Conservation (phyloP, 148 eudicot genomes). For the Bassia scoparia region DNA sequence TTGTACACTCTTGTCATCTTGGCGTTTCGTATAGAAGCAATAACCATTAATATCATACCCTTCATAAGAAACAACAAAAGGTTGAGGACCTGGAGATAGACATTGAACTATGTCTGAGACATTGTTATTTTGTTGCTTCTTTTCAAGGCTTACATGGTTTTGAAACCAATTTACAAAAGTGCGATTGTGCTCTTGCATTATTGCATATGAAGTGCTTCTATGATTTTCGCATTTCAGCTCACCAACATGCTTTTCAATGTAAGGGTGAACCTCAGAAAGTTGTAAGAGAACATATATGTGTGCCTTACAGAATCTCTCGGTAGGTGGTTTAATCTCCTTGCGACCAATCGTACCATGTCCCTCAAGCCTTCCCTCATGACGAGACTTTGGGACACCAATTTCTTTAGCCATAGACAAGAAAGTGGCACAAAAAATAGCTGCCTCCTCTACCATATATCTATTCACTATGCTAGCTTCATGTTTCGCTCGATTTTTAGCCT, state of each 20-base stretch:
- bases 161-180: background rate
- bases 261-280: background rate
- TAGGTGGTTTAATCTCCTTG: background rate
- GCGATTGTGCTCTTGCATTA: background rate
- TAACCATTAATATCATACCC: background rate
- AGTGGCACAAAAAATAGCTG: background rate
- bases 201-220: too few species aligned
- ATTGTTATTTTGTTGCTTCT: background rate
- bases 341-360: background rate
- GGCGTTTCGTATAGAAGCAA: background rate
- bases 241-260: background rate
- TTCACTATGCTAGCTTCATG: background rate
- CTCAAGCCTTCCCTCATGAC: background rate
- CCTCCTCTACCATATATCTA: background rate
- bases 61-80: background rate
- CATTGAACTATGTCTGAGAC: background rate
- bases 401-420: background rate
- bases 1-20: background rate
- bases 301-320: background rate
- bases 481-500: background rate
- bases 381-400: slow-evolving; percentile 1
- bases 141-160: background rate
- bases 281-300: background rate
- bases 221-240: background rate
- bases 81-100: background rate